Evolutionary conservation across 768 basidiomycete species (phyloP), one percentile per base, ranked within the genome.

Genomic region (Lactarius sp.): DNA sequence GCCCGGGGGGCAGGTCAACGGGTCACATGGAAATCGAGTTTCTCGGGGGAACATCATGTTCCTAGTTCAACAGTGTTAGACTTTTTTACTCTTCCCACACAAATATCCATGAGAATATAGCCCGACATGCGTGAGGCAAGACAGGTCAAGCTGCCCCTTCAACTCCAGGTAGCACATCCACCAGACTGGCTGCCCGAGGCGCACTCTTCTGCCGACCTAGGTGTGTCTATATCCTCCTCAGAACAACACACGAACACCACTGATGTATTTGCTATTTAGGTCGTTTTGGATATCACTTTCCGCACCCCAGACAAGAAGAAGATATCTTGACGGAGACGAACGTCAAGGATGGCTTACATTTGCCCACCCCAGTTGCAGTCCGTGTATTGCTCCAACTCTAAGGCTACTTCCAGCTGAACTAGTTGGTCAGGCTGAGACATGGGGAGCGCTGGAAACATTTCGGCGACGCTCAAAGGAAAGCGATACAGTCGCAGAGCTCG

Each of bases 201-300:
- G 1, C 89, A 90, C 74, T 74, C 71, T 12, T 77, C 81, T 41
- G 88, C 86, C 33, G 90, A 92, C 73, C 77, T 92, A 56, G 90
- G 90, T 84, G 63, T 60, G 80, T 71, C 36, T 14, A 46, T 37
- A 34, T 46, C 13, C 22, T 9, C 33, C 22, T 13, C 33, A 7
- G 6, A n/a, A 13, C 9, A 22, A 55, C 58, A 33, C 16, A 52
- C 36, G 7, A 20, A 47, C 6, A 33, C 10, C 4, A 13, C 56
- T 51, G 20, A 60, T 34, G 7, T 37, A 47, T 37, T 22, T 47
- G 9, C 9, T 49, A 41, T 60, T 2, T 60, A 93, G 91, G 91
- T 18, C 91, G 87, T 71, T 77, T 81, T 60, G 88, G 89, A 12
- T 92, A 88, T 68, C 79, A 85, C 71, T 92, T 92, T 50, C 89